Percentiles rank a stretch among this genome's conserved stretches.
Conservation (phyloP, 176 grass and related monocot genomes). For the Oropetium thomaeum region DNA sequence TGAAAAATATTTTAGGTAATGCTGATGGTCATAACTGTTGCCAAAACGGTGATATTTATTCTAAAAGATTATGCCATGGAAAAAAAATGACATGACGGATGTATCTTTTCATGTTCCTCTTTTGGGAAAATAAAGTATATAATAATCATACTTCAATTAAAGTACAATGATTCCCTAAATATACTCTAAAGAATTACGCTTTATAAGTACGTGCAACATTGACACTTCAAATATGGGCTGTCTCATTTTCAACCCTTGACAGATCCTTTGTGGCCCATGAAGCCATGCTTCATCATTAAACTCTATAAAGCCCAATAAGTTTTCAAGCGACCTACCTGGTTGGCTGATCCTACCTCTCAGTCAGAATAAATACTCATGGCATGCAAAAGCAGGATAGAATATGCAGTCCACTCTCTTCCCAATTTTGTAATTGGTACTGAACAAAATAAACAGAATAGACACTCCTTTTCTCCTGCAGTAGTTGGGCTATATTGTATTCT, state of each 20-base stretch:
- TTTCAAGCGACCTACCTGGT: neutral
- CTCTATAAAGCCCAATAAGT: conserved; percentile 15
- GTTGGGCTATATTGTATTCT: neutral
- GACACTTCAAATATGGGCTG: neutral
- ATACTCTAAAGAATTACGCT: neutral
- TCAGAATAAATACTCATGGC: neutral
- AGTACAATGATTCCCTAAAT: neutral
- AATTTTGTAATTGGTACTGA: neutral
- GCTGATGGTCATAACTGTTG: neutral
- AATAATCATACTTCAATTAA: neutral
- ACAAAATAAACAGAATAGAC: too few species aligned
- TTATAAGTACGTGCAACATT: neutral
- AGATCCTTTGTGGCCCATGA: conserved; percentile 14
- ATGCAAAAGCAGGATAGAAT: conserved; percentile 3
- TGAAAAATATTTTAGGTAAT: conserved; percentile 7
- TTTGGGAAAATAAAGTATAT: neutral
- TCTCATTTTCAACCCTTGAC: neutral
- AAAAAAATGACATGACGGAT: neutral
- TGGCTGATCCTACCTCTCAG: neutral
- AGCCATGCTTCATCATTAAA: neutral
- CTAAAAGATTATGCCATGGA: neutral
- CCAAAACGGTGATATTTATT: neutral
- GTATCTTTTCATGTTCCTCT: neutral
- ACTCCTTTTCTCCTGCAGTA: neutral
- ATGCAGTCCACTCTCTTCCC: conserved; percentile 4